phyloP scores from a whole-genome alignment of 352 stramenopile genomes.

The Phytophthora pinifolia region DNA sequence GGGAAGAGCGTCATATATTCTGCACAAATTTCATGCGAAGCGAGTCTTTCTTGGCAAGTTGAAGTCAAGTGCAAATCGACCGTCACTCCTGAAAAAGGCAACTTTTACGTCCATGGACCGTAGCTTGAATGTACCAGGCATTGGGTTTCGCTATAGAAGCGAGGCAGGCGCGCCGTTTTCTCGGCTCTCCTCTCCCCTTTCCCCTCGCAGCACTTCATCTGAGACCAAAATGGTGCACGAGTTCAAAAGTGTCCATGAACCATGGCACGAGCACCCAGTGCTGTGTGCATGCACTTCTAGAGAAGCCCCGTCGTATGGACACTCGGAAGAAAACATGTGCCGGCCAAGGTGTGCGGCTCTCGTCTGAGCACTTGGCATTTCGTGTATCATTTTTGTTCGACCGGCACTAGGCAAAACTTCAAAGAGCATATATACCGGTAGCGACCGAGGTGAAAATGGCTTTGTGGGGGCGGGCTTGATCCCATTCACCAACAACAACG shows the following conservation, averaged over 20 bases:
- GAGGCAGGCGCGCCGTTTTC: conserved; percentile 5
- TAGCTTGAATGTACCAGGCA: not conserved
- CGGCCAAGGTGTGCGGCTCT: no score
- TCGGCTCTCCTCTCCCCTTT: conserved; percentile 14
- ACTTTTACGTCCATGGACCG: not conserved
- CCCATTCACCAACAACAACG: conserved; percentile 29
- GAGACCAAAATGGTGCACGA: conserved; percentile 3
- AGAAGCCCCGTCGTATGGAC: no score
- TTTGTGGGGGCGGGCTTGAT: conserved; percentile 31
- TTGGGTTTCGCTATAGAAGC: not conserved
- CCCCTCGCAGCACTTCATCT: conserved; percentile 5
- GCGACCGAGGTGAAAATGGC: conserved; percentile 26
- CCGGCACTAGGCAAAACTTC: no score
- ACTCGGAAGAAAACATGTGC: no score
- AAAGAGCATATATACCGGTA: conserved; percentile 14
- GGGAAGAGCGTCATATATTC: no score
- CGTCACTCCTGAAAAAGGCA: conserved; percentile 24
- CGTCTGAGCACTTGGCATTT: not conserved
- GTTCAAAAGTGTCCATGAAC: no score
- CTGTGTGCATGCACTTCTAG: no score
- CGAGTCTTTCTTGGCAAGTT: conserved; percentile 13
- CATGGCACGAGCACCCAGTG: no score
- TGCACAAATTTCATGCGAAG: no score
- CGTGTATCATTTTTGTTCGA: no score
- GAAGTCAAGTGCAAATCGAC: conserved; percentile 11